Evolutionary conservation across 306 rosid genomes (phyloP).

Genomic region (Quercus cerris): DNA sequence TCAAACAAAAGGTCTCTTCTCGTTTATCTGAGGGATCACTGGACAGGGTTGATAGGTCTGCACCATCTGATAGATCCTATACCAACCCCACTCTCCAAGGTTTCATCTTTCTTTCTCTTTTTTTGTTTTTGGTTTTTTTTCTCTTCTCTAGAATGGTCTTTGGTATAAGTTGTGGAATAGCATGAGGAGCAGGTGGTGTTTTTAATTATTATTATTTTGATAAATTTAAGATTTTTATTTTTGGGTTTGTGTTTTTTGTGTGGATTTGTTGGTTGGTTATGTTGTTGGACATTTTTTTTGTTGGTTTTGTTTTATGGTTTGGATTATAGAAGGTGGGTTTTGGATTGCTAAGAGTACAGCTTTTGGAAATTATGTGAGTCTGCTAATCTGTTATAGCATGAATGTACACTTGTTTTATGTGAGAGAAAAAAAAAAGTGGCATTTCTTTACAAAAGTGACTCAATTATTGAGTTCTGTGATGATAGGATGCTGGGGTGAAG

Average conservation of each 20-base stretch:
- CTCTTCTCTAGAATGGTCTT: slow-evolving; percentile 7
- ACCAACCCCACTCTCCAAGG: slow-evolving; percentile 76
- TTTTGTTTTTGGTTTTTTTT: background rate
- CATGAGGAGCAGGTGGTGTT: background rate
- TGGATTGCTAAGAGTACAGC: background rate
- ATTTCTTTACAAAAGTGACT: background rate
- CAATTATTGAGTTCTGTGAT: background rate
- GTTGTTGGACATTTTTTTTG: slow-evolving; percentile 1
- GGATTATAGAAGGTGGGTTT: slow-evolving; percentile 11
- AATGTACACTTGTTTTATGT: background rate
- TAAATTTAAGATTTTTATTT: background rate
- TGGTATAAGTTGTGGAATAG: background rate
- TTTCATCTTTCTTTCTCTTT: slow-evolving; percentile 20
- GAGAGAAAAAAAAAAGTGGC: background rate
- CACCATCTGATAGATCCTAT: slow-evolving; percentile 45
- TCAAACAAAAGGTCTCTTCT: slow-evolving; percentile 47
- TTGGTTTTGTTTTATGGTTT: slow-evolving; percentile 12
- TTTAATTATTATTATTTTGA: background rate
- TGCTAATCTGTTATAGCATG: slow-evolving; percentile 5
- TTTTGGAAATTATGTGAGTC: slow-evolving; percentile 17
- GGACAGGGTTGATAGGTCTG: slow-evolving; percentile 37
- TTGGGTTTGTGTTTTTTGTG: slow-evolving; percentile 21
- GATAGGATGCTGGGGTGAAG: background rate
- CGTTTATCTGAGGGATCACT: slow-evolving; percentile 52
- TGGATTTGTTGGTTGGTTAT: slow-evolving; percentile 14